Conservation (phyloP, 78 protist species). For the Ministeria vibrans region DNA sequence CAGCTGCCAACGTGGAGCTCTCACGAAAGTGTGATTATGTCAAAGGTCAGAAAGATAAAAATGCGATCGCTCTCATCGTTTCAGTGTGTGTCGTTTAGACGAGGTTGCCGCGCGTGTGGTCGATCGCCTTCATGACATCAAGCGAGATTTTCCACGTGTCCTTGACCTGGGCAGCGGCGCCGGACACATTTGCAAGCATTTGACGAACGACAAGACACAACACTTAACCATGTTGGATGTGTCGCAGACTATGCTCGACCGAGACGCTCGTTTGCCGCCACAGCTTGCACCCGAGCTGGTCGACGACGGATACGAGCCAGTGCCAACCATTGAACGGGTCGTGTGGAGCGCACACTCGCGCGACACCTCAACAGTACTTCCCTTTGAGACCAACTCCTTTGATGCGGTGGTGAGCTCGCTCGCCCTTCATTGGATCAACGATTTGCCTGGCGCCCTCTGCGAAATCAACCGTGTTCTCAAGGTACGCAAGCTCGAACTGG, state of each 20-base stretch:
- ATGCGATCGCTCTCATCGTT: no score
- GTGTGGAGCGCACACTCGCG: no score
- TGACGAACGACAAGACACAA: not conserved
- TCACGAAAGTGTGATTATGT: no score
- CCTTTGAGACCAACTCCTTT: not conserved
- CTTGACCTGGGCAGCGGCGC: not conserved
- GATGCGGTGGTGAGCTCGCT: slow-evolving; percentile 14
- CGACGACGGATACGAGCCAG: slow-evolving; percentile 15
- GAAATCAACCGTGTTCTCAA: not conserved
- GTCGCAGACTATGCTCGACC: not conserved
- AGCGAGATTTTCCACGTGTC: not conserved
- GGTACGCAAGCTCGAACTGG: not conserved
- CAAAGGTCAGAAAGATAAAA: no score
- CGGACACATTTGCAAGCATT: not conserved
- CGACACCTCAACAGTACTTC: no score
- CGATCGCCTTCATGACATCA: slow-evolving; percentile 4
- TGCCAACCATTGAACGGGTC: not conserved
- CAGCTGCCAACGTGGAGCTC: no score
- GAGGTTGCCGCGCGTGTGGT: not conserved
- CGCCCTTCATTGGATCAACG: slow-evolving; percentile 38
- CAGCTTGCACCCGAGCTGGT: not conserved
- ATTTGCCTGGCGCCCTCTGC: slow-evolving; percentile 11
- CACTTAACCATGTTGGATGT: not conserved
- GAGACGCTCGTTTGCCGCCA: not conserved
- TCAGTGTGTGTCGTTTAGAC: no score